Evolutionary conservation across 805 yeast species (phyloP).

Genomic region (Zygotorulaspora florentina): DNA sequence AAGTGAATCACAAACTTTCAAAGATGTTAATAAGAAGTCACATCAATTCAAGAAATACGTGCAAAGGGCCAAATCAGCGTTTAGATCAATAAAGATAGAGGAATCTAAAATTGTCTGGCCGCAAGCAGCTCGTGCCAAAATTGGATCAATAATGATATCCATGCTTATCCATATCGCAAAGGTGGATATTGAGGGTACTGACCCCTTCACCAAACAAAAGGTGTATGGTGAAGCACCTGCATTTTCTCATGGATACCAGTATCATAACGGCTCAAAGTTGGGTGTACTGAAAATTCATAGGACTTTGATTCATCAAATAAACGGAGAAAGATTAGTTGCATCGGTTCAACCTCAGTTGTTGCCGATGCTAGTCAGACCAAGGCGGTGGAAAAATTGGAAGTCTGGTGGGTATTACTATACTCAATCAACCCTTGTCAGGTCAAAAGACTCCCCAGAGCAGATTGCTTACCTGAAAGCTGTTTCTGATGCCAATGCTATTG

Average conservation of each 20-base stretch:
- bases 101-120: slow-evolving; percentile 51
- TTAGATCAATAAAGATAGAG: slow-evolving; percentile 37
- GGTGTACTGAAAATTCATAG: slow-evolving; percentile 81
- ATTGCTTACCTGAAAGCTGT: slow-evolving; percentile 85
- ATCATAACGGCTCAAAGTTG: slow-evolving; percentile 66
- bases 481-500: slow-evolving; percentile 59
- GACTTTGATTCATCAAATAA: slow-evolving; percentile 58
- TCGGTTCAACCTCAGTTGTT: slow-evolving; percentile 78
- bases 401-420: slow-evolving; percentile 81
- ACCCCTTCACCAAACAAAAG: slow-evolving; percentile 67
- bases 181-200: slow-evolving; percentile 71
- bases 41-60: slow-evolving; percentile 41
- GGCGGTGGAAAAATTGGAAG: slow-evolving; percentile 78
- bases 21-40: slow-evolving; percentile 48
- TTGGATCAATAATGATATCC: slow-evolving; percentile 78
- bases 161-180: slow-evolving; percentile 76
- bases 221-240: slow-evolving; percentile 85
- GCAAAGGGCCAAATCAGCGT: slow-evolving; percentile 36
- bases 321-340: slow-evolving; percentile 59
- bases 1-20: slow-evolving; percentile 52
- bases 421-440: slow-evolving; percentile 61
- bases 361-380: slow-evolving; percentile 92
- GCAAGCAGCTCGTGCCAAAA: slow-evolving; percentile 52
- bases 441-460: slow-evolving; percentile 85
- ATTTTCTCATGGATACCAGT: slow-evolving; percentile 82